Evolutionary conservation across 2,329 filamentous ascomycete genomes (phyloP), one percentile per base, ranked within the genome.

Genomic region (Penicillium psychrosexuale): DNA sequence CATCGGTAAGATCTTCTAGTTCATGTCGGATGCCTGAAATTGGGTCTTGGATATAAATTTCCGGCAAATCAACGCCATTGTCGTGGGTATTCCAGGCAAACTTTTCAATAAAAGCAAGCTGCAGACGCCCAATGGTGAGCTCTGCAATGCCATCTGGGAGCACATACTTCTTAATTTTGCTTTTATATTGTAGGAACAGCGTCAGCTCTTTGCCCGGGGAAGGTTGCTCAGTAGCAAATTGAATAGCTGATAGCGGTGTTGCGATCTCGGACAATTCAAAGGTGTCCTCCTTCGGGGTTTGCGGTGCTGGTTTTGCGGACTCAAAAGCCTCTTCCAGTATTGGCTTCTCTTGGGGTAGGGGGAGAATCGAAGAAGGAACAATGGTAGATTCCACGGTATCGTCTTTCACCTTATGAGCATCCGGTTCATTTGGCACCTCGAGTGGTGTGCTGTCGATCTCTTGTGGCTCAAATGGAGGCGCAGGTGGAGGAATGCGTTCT

Each of bases 81-180:
- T 91, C 88, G 65, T 97, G 92, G 0, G 93, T 97, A 66, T 96
- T 97, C 92, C 95, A 99, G 0, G 93, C 94, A 69, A 99, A 99
- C 71, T 97, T 99, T 64, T 99, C 94, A 64, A 99, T 99, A 66
- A 99, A 99, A 0, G 94, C 93, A 28, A 99, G 82, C 72, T 99
- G 93, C 55, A 99, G 75, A 24, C 92, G 84, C 1, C 91, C 91
- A 56, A 97, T 87, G 3, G 90, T 93, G 11, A 99, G 80, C 59
- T 93, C 91, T 31, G 87, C 86, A 62, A 87, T 87, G 1, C 93
- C 93, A 70, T 95, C 91, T 0, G 90, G 78, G 33, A 97, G 82
- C 15, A 96, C 85, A 69, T 95, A 95, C 72, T 97, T 97, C 76
- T 97, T 97, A 64, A 97, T 92, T 70, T 94, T 94, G 65, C 89